Evolutionary conservation across 352 stramenopile genomes (phyloP).

Genomic region (Phytophthora foliorum): DNA sequence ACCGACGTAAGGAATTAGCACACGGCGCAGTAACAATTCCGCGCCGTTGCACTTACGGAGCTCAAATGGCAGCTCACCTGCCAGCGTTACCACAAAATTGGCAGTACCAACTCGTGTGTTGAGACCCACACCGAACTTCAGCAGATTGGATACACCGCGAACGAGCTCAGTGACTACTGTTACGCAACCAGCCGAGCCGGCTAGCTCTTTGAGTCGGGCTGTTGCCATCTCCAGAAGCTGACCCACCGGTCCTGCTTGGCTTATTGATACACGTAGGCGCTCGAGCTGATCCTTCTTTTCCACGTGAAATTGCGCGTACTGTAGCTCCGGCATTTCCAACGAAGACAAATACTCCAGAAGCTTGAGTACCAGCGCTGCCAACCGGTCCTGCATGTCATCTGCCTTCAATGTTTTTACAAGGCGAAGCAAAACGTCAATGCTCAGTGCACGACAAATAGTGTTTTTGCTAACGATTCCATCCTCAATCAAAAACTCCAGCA

Average conservation of each 20-base stretch:
- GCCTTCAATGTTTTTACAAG: conserved; percentile 75
- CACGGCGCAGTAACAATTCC: conserved; percentile 59
- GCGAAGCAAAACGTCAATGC: conserved; percentile 78
- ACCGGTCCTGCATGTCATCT: conserved; percentile 57
- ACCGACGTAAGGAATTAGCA: conserved; percentile 70
- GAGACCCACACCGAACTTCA: conserved; percentile 83
- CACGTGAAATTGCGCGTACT: conserved; percentile 90
- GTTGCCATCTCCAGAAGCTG: conserved; percentile 74
- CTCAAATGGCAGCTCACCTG: conserved; percentile 75
- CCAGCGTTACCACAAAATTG: conserved; percentile 81
- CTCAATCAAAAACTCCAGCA: conserved; percentile 74
- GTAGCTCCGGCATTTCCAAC: conserved; percentile 82
- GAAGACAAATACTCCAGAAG: conserved; percentile 86
- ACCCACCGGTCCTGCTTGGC: conserved; percentile 76
- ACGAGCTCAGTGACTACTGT: conserved; percentile 63
- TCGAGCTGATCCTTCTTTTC: conserved; percentile 88
- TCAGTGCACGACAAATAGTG: conserved; percentile 67
- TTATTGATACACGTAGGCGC: conserved; percentile 79
- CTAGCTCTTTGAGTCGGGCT: conserved; percentile 65
- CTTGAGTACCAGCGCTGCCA: conserved; percentile 69
- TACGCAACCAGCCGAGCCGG: conserved; percentile 46
- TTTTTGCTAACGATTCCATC: conserved; percentile 83
- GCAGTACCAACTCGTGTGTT: conserved; percentile 85
- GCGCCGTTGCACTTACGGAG: conserved; percentile 72
- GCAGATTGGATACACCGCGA: conserved; percentile 57